A percentile compares a stretch with the other conserved stretches of the same genome.
Evolutionary conservation across 371 early-diverging fungal species (phyloP).

Genomic region (Rhizomucor miehei): DNA sequence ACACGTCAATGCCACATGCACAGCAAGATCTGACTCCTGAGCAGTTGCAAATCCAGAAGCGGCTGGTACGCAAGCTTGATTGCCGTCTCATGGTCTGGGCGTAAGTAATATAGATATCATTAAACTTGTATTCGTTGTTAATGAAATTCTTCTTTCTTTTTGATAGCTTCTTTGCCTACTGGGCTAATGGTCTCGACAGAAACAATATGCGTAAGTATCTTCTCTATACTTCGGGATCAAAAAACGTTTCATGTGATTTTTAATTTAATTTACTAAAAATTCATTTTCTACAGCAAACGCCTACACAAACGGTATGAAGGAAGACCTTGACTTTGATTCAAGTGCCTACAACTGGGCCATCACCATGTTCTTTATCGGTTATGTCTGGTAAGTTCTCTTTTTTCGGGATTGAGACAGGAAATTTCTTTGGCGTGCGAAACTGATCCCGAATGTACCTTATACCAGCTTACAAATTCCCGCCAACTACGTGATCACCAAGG

Average conservation of each 20-base stretch:
- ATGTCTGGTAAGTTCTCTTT: conserved; percentile 9
- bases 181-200: conserved; percentile 74
- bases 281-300: conserved; percentile 31
- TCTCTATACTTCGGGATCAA: no score
- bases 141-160: neutral
- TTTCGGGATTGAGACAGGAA: no score
- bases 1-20: no score
- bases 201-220: conserved; percentile 66
- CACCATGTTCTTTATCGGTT: conserved; percentile 26
- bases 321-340: conserved; percentile 44
- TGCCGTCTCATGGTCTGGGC: conserved; percentile 66
- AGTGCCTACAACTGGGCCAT: conserved; percentile 61
- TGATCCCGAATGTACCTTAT: neutral
- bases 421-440: no score
- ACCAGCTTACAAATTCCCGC: conserved; percentile 40
- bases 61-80: conserved; percentile 67
- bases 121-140: neutral
- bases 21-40: neutral
- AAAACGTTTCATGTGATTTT: no score
- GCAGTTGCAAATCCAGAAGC: conserved; percentile 9
- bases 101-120: neutral
- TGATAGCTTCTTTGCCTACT: conserved; percentile 54
- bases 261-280: conserved; percentile 1
- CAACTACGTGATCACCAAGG: conserved; percentile 47
- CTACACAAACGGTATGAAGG: conserved; percentile 46